These are phyloP conservation scores for Leccinum cinnamomeum DNA, from an alignment of 1,284 basidiomycete species.

Conservation along the genomic window DNA sequence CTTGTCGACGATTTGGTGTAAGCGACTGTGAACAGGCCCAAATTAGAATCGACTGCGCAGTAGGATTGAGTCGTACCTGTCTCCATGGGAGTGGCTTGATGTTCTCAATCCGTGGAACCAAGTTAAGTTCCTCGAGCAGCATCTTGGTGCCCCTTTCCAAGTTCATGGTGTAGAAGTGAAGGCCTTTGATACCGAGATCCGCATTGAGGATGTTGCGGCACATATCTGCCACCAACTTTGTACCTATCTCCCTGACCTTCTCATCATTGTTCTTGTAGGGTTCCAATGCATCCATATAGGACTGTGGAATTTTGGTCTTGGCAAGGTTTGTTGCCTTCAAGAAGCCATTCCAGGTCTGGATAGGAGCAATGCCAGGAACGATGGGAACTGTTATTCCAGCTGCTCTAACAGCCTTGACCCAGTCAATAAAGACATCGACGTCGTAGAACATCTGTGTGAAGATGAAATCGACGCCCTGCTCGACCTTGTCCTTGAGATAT, in stretches of 20 bases:
- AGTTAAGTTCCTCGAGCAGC: constrained; percentile 84
- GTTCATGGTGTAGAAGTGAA: constrained; percentile 99
- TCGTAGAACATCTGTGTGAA: constrained; percentile 98
- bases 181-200: constrained; percentile 77
- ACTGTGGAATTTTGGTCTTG: constrained; percentile 80
- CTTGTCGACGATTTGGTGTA: constrained; percentile 83
- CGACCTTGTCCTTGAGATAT: constrained; percentile 86
- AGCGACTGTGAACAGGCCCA: constrained; percentile 58
- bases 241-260: constrained; percentile 87
- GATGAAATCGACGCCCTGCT: constrained; percentile 86
- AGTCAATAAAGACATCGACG: constrained; percentile 78
- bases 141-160: constrained; percentile 94
- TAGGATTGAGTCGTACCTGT: constrained; percentile 52
- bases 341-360: constrained; percentile 98
- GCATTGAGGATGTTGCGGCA: constrained; percentile 79
- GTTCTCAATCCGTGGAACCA: constrained; percentile 83
- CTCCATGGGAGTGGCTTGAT: constrained; percentile 92
- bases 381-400: constrained; percentile 93
- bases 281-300: constrained; percentile 79
- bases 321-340: constrained; percentile 89
- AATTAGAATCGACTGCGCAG: constrained; percentile 53
- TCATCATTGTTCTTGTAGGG: constrained; percentile 92
- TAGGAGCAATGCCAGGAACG: constrained; percentile 95
- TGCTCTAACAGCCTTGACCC: constrained; percentile 81
- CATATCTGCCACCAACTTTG: constrained; percentile 86